Evolutionary conservation across 306 rosid species (phyloP), one percentile per base, ranked within the genome.

Genomic region (Citrullus amarus): DNA sequence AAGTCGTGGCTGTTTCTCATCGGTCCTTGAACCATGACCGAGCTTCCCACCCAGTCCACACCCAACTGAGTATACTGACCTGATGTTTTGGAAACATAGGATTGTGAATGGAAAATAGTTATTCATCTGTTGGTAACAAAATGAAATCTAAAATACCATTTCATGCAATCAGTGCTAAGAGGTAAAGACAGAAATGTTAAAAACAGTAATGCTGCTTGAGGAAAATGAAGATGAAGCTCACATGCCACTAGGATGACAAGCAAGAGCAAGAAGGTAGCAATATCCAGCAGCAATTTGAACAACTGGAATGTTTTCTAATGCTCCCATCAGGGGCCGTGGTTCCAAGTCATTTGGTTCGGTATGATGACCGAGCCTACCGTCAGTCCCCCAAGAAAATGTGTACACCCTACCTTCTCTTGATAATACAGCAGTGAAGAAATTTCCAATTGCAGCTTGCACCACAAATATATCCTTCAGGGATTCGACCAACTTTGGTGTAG

Each of bases 1-100:
- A 65, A 89, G 76, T 28, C 97, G 91, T 43, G 98, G 96, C 62
- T 81, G 66, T 84, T 92, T 94, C 80, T 94, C 98, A 80, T 94
- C 96, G 1, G 90, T 89, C 84, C 89, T 89, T 61, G 88, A 69
- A 50, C 98, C 96, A 1, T 94, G 98, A 75, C 98, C 98, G 38
- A 94, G 95, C 89, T 94, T 94, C 81, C 98, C 97, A 13, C 98
- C 98, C 85, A 94, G 83, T 86, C 98, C 98, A 72, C 98, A 94
- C 8, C 98, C 98, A 79, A 95, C 97, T 15, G 98, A 95, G 84
- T 88, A 95, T 4, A 95, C 96, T 2, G 96, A 91, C 98, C 98
- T 95, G 88, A 39, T n/a, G 75, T 46, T 38, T 56, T 76, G 59
- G 7, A 57, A 14, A 36, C 3, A 36, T 56, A 72, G 60, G 60